Evolutionary conservation across 140 eudicot species (phyloP).

Genomic region (Stevia rebaudiana): DNA sequence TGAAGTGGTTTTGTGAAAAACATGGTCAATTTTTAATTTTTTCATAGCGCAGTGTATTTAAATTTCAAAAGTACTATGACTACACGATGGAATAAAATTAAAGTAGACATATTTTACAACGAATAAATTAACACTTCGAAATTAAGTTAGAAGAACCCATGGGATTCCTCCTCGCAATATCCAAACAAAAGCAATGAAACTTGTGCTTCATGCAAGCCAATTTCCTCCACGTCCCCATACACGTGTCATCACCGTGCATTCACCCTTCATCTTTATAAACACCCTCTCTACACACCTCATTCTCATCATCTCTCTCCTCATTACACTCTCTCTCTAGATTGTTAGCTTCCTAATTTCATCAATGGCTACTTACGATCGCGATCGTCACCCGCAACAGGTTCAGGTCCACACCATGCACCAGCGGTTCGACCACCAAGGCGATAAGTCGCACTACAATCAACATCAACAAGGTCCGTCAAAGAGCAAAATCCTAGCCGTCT

Average conservation of each 20-base stretch:
- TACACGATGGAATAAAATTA: too few species aligned
- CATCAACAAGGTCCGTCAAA: slow-evolving; percentile 37
- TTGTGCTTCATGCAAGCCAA: slow-evolving; percentile 36
- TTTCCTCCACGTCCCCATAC: slow-evolving; percentile 20
- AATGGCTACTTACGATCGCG: slow-evolving; percentile 42
- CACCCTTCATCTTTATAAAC: slow-evolving; percentile 17
- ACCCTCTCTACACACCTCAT: slow-evolving; percentile 10
- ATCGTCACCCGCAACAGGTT: slow-evolving; percentile 40
- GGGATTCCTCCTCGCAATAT: not conserved
- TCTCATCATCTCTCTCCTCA: not conserved
- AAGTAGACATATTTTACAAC: too few species aligned
- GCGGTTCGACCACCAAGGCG: slow-evolving; percentile 21
- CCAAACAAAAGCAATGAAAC: slow-evolving; percentile 18
- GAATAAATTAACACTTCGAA: not conserved
- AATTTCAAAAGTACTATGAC: too few species aligned
- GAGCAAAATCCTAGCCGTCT: slow-evolving; percentile 42
- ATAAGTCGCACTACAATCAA: not conserved
- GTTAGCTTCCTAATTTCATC: not conserved
- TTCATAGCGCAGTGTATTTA: too few species aligned
- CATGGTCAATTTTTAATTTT: too few species aligned
- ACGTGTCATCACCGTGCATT: slow-evolving; percentile 21
- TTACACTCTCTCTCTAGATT: not conserved
- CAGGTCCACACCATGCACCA: slow-evolving; percentile 49
- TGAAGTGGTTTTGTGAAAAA: too few species aligned
- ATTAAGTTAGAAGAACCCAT: not conserved